These are phyloP conservation scores for Stenocarpella maydis DNA, from an alignment of 2,329 filamentous ascomycete species.

Conservation along the genomic window DNA sequence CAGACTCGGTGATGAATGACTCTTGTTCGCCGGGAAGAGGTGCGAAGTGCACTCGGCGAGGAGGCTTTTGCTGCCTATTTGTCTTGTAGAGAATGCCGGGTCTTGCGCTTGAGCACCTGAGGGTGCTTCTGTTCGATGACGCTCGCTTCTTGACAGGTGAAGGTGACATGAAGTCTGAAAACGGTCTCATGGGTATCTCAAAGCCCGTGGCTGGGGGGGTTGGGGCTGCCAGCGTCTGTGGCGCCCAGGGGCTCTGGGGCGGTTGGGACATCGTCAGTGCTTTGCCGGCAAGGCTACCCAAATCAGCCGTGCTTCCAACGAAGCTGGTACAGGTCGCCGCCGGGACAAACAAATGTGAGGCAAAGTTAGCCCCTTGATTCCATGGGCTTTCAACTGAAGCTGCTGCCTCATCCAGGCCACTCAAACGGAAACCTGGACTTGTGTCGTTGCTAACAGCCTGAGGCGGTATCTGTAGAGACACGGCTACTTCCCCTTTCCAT, in stretches of 20 bases:
- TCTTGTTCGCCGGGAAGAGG: conserved; percentile 39
- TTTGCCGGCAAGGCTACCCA: conserved; percentile 23
- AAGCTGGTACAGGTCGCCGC: conserved; percentile 20
- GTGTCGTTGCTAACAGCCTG: background rate
- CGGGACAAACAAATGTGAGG: conserved; percentile 28
- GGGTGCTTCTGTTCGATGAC: conserved; percentile 8
- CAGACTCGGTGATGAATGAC: background rate
- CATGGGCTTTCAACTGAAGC: conserved; percentile 11
- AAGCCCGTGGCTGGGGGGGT: conserved; percentile 54
- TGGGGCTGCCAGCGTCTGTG: conserved; percentile 38
- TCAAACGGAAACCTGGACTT: background rate
- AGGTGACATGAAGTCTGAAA: conserved; percentile 60
- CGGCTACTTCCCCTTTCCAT: background rate
- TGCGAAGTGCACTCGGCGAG: conserved; percentile 49
- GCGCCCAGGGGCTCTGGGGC: conserved; percentile 36
- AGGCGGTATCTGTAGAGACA: background rate
- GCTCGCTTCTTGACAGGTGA: conserved; percentile 48
- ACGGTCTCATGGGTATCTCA: conserved; percentile 59
- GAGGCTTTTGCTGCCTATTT: conserved; percentile 37
- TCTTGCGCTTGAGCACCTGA: background rate
- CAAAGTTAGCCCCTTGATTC: background rate
- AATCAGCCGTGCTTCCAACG: background rate
- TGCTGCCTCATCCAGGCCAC: background rate
- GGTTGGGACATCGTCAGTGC: conserved; percentile 39
- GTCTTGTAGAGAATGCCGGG: conserved; percentile 26